These are phyloP conservation scores for Gymnopilus junonius DNA, from an alignment of 768 basidiomycete species.

Conservation along the genomic window DNA sequence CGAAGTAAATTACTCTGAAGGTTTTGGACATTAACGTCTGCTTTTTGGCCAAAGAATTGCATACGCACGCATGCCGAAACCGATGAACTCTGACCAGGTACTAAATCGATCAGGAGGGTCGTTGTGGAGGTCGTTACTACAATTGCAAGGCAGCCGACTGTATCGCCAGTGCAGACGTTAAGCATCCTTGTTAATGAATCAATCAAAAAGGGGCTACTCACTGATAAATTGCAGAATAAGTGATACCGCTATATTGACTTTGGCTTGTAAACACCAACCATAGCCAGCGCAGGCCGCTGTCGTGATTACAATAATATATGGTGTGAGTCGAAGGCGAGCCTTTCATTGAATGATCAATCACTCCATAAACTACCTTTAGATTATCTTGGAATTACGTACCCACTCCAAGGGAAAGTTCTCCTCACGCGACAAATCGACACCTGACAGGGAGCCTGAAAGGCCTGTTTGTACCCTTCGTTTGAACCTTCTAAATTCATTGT, in stretches of 20 bases:
- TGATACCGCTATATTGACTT: slow-evolving; percentile 54
- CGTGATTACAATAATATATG: slow-evolving; percentile 44
- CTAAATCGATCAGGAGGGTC: slow-evolving; percentile 69
- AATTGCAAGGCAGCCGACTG: slow-evolving; percentile 55
- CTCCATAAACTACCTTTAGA: slow-evolving; percentile 18
- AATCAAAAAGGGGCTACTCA: slow-evolving; percentile 17
- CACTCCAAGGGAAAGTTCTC: slow-evolving; percentile 62
- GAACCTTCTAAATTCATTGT: slow-evolving; percentile 59
- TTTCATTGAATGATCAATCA: slow-evolving; percentile 23
- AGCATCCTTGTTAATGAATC: neutral
- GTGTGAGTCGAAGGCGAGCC: slow-evolving; percentile 55
- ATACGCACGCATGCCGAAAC: slow-evolving; percentile 71
- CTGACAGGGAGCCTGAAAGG: slow-evolving; percentile 5
- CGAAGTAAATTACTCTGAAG: slow-evolving; percentile 72
- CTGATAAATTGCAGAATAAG: slow-evolving; percentile 51
- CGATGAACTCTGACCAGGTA: slow-evolving; percentile 65
- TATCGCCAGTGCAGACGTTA: neutral
- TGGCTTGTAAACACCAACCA: slow-evolving; percentile 63
- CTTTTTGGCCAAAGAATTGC: neutral
- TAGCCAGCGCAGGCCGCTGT: slow-evolving; percentile 51
- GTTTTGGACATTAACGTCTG: neutral
- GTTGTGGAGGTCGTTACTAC: slow-evolving; percentile 58
- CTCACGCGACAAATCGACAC: slow-evolving; percentile 23
- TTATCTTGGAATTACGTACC: slow-evolving; percentile 25
- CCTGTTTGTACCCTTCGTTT: slow-evolving; percentile 34